A percentile compares a stretch with the other conserved stretches of the same genome.
phyloP scores from a whole-genome alignment of 2,329 filamentous ascomycete genomes.

The Xylaria hypoxylon region DNA sequence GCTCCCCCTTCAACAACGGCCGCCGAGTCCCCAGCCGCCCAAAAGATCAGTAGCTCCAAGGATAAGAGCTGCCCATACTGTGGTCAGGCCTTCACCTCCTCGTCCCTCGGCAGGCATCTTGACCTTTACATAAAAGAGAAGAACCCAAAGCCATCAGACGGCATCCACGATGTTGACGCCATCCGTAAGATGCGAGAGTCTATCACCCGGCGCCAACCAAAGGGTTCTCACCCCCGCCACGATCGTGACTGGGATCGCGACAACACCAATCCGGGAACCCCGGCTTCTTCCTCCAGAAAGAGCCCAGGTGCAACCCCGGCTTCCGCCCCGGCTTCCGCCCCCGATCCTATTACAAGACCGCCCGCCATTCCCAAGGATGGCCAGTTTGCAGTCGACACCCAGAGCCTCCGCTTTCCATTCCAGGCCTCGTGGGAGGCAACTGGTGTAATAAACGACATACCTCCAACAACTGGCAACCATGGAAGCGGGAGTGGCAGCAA shows the following conservation, averaged over 20 bases:
- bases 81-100: conserved; percentile 89
- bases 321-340: background rate
- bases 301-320: conserved; percentile 53
- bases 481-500: conserved; percentile 39
- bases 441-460: conserved; percentile 81
- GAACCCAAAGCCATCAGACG: conserved; percentile 88
- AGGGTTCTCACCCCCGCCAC: conserved; percentile 70
- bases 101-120: conserved; percentile 90
- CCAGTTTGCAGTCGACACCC: conserved; percentile 58
- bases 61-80: conserved; percentile 92
- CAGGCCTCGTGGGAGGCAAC: conserved; percentile 79
- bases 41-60: conserved; percentile 70
- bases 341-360: conserved; percentile 55
- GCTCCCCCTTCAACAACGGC: conserved; percentile 26
- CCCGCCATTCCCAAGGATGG: conserved; percentile 58
- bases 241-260: conserved; percentile 51
- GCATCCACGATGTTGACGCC: conserved; percentile 88
- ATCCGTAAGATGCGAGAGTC: conserved; percentile 84
- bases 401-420: conserved; percentile 65
- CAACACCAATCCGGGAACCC: conserved; percentile 69
- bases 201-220: conserved; percentile 87
- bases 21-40: conserved; percentile 54
- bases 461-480: conserved; percentile 61
- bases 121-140: conserved; percentile 95
- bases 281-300: conserved; percentile 59